A percentile compares a stretch with the other conserved stretches of the same genome.
phyloP scores from a whole-genome alignment of 352 stramenopile genomes.

The Elongisporangium undulatum region DNA sequence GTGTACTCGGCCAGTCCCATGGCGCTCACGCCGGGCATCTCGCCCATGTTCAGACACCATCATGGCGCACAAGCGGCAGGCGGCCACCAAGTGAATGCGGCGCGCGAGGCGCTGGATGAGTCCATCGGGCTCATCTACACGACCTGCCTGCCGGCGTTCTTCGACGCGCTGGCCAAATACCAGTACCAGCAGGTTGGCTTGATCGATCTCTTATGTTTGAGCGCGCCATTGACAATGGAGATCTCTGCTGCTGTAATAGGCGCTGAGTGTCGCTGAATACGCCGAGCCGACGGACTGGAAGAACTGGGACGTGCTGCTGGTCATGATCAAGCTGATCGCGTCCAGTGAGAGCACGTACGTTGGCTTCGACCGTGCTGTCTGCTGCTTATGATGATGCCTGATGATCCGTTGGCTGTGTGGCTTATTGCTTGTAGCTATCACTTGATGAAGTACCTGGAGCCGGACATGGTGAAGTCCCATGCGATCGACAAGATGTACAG shows the following conservation, averaged over 20 bases:
- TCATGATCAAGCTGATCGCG: constrained; percentile 54
- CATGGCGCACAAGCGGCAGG: constrained; percentile 15
- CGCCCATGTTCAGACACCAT: constrained; percentile 36
- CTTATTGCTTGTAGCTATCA: constrained; percentile 33
- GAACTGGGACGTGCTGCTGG: constrained; percentile 38
- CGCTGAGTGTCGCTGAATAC: constrained; percentile 32
- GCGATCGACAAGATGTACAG: constrained; percentile 61
- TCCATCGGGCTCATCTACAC: constrained; percentile 41
- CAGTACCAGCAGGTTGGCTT: constrained; percentile 47
- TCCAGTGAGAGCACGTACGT: constrained; percentile 67
- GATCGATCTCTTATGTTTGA: too few relatives aligned
- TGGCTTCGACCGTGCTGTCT: neutral
- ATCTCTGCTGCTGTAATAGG: constrained; percentile 27
- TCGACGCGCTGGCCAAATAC: constrained; percentile 54
- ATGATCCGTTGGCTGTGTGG: constrained; percentile 5
- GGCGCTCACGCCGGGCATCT: constrained; percentile 37
- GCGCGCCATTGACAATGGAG: too few relatives aligned
- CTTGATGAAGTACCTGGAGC: constrained; percentile 64
- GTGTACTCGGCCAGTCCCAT: constrained; percentile 29
- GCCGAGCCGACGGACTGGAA: constrained; percentile 40
- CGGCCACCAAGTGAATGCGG: constrained; percentile 7
- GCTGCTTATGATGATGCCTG: neutral
- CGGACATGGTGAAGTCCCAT: constrained; percentile 38
- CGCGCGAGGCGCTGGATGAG: constrained; percentile 28
- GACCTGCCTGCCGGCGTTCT: constrained; percentile 49